Evolutionary conservation across 768 basidiomycete genomes (phyloP).

Genomic region (Suillus occidentalis): DNA sequence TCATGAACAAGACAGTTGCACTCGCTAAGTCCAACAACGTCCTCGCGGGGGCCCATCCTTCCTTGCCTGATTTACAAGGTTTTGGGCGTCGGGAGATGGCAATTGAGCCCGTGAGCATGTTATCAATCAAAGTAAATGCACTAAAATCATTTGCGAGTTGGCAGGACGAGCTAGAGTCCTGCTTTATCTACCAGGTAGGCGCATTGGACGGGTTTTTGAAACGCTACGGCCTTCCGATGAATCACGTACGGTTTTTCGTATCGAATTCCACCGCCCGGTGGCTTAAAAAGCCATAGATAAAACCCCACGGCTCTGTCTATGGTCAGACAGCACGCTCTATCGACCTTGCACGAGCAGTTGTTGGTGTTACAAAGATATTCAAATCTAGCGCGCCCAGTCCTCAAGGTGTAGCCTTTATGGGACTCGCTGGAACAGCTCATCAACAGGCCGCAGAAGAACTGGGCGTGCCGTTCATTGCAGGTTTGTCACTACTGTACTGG

Average conservation of each 20-base stretch:
- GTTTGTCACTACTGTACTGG: constrained; percentile 27
- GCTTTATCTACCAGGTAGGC: constrained; percentile 69
- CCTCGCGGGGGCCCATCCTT: constrained; percentile 66
- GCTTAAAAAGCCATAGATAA: constrained; percentile 38
- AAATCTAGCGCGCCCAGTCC: constrained; percentile 21
- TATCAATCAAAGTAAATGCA: not conserved
- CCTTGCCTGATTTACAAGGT: constrained; percentile 60
- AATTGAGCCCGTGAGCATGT: constrained; percentile 49
- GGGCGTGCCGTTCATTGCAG: constrained; percentile 62
- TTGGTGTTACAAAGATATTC: constrained; percentile 55
- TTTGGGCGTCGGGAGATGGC: constrained; percentile 68
- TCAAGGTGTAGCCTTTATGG: constrained; percentile 52
- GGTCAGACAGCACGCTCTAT: constrained; percentile 58
- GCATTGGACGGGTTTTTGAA: constrained; percentile 61
- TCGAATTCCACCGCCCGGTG: not conserved
- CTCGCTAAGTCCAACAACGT: constrained; percentile 59
- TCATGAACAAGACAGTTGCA: constrained; percentile 62
- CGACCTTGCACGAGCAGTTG: constrained; percentile 53
- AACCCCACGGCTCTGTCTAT: constrained; percentile 63
- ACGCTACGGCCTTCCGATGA: constrained; percentile 47
- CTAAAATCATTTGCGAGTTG: not conserved
- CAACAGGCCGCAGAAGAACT: constrained; percentile 54
- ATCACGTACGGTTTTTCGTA: constrained; percentile 47
- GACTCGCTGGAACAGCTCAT: constrained; percentile 64
- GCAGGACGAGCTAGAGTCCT: constrained; percentile 55